Base-by-base conservation (phyloP, 2,329 filamentous ascomycete species). In the Botrytis tulipae region DNA sequence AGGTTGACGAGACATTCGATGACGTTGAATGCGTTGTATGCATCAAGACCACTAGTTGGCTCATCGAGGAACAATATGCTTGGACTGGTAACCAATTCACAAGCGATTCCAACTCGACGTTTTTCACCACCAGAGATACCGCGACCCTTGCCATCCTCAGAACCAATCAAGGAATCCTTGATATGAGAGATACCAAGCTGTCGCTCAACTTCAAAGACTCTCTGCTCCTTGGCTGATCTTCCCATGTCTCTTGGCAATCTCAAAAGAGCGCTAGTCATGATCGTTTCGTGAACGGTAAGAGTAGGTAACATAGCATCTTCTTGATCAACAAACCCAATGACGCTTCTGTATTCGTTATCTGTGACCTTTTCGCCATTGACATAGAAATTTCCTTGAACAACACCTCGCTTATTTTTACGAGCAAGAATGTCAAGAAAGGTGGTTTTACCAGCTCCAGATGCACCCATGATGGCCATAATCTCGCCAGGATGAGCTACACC, bases 111-210 rank as follows among this genome's bases (percentile, higher is more conserved):
- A 67, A 99, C 96, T 79, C 96, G 91, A 76, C 96, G 90, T 84
- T 98, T 98, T 84, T 99, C 96, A 76, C 96, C 96, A 70, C 96
- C 96, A 73, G 96, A 99, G 72, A 99, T 98, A 44, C 97, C 97
- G 75, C 96, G 93, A 18, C 95, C 95, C 75, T 92, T 94, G 70
- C 93, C 94, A 83, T 99, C 96, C 83, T 98, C 96, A 0, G 95
- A 98, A 3, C 96, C 96, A 79, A 99, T 98, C 70, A 97, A 86
- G 60, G 97, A 97, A 82, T 99, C 93, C 71, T 93, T 93, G 78
- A 99, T 99, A 80, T 95, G 92, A 79, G 93, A 90, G 75, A 99
- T 98, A 1, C 96, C 97, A 71, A 99, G 90, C 82, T 99, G 95
- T 80, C 93, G 94, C 84, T 98, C 96, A 6, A 99, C 95, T 79